Base-by-base conservation (phyloP, 495 filamentous ascomycete genomes). In the Daldinia concentrica region DNA sequence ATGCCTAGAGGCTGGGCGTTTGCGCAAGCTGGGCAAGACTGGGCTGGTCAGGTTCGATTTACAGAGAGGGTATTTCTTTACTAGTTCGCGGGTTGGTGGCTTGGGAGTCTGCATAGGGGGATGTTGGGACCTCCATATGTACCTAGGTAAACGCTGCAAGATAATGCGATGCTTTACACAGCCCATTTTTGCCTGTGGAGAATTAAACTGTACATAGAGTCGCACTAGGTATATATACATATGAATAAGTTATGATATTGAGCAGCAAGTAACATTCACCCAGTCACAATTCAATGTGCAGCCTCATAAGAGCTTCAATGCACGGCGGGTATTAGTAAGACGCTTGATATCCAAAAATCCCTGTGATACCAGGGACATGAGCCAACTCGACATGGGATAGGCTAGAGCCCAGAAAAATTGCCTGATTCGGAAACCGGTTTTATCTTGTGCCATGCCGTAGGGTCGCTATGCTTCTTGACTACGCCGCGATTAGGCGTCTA, bases 1-100 rank as follows among this genome's bases (percentile, higher is more conserved):
- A 71, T 43, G 48, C 59, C 36, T 71, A 64, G 54, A 67, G 59
- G 67, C 39, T 54, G 26, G 71, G 66, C 61, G 66, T 66, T 71
- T 51, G 61, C 68, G 63, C 63, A 30, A 67, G 67, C 62, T 68
- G 43, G 71, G 34, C 43, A 34, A 37, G 27, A 48, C 43, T 11
- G 41, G 51, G 54, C n/a, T 19, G 52, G 66, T 41, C 12, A n/a
- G 37, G 45, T 67, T 58, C 52, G 52, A 58, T 69, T 64, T 48
- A 68, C 39, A 41, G 34, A 48, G 43, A 58, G 17, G 37, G 39
- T 22, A 61, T 65, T 52, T 65, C 32, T 37, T 39, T 29, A 36
- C 32, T 36, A 36, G 34, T 58, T 52, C 9, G 9, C 48, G 54
- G 39, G 17, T 34, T 60, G 58, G 66, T 48, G 60, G 69, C 5